These are phyloP conservation scores for Themeda triandra DNA, from an alignment of 176 grass and related monocot genomes.

Conservation along the genomic window DNA sequence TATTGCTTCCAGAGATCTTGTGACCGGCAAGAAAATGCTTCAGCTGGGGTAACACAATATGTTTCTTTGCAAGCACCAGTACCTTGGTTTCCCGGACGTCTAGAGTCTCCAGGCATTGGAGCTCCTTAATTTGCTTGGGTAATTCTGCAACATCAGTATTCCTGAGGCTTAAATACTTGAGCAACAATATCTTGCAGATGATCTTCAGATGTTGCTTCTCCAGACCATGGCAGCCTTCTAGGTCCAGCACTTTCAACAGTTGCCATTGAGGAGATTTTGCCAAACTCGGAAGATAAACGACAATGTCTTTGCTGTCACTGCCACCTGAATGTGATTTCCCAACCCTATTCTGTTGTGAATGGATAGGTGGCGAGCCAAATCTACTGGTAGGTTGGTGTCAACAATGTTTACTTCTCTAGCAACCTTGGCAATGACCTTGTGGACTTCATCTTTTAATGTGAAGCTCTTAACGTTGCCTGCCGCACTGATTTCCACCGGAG, in stretches of 20 bases:
- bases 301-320: not conserved
- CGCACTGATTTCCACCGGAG: not conserved
- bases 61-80: not conserved
- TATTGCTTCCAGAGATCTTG: too few species aligned
- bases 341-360: not conserved
- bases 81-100: conserved; percentile 31
- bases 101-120: conserved; percentile 17
- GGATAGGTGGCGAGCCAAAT: not conserved
- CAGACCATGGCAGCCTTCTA: conserved; percentile 25
- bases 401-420: not conserved
- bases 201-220: not conserved
- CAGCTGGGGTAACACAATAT: not conserved
- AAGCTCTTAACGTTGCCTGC: not conserved
- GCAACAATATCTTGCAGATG: conserved; percentile 23
- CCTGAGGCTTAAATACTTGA: conserved; percentile 32
- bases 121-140: conserved; percentile 19
- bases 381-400: not conserved
- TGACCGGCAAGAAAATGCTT: too few species aligned
- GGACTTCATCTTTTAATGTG: not conserved
- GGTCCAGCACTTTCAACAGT: conserved; percentile 24
- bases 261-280: not conserved
- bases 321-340: not conserved
- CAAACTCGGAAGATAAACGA: not conserved
- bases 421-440: not conserved
- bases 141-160: not conserved